Percentiles rank a stretch among this genome's conserved stretches.
These are phyloP conservation scores for Aspergillus flavus DNA, from an alignment of 2,329 filamentous ascomycete species.

Conservation along the genomic window DNA sequence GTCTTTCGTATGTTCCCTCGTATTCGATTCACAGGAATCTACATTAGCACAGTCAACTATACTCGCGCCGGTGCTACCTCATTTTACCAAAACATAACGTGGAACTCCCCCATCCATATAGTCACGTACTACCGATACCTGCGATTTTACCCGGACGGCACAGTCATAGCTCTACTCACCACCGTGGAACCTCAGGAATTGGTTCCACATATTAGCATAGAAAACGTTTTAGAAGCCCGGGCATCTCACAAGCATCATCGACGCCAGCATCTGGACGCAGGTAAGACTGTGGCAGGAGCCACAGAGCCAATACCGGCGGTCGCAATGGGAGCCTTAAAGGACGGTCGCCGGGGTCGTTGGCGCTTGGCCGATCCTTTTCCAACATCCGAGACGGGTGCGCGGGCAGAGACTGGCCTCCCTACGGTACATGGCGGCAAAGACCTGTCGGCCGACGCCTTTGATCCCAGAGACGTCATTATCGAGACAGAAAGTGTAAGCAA, in stretches of 20 bases:
- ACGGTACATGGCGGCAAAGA: constrained; percentile 21
- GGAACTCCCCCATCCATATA: constrained; percentile 84
- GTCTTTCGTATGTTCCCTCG: constrained; percentile 84
- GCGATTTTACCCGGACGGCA: constrained; percentile 90
- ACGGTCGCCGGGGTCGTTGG: constrained; percentile 69
- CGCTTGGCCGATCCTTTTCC: constrained; percentile 57
- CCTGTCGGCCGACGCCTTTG: constrained; percentile 23
- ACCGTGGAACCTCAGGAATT: constrained; percentile 83
- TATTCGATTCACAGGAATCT: constrained; percentile 91
- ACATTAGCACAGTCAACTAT: constrained; percentile 97
- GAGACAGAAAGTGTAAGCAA: constrained; percentile 81
- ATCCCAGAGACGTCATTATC: constrained; percentile 67
- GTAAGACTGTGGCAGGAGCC: constrained; percentile 30
- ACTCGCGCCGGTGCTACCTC: constrained; percentile 76
- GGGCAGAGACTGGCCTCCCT: constrained; percentile 34
- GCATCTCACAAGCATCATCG: constrained; percentile 36
- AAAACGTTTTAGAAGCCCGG: constrained; percentile 57
- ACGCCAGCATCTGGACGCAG: constrained; percentile 46
- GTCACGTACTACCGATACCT: constrained; percentile 98
- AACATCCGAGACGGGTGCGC: constrained; percentile 21
- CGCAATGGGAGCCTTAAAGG: constrained; percentile 64
- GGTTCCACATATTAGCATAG: constrained; percentile 77
- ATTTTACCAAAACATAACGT: constrained; percentile 67
- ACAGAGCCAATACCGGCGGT: constrained; percentile 39
- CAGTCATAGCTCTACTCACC: constrained; percentile 76